Base-by-base conservation (phyloP, 495 filamentous ascomycete genomes). In the Elasticomyces elasticus region DNA sequence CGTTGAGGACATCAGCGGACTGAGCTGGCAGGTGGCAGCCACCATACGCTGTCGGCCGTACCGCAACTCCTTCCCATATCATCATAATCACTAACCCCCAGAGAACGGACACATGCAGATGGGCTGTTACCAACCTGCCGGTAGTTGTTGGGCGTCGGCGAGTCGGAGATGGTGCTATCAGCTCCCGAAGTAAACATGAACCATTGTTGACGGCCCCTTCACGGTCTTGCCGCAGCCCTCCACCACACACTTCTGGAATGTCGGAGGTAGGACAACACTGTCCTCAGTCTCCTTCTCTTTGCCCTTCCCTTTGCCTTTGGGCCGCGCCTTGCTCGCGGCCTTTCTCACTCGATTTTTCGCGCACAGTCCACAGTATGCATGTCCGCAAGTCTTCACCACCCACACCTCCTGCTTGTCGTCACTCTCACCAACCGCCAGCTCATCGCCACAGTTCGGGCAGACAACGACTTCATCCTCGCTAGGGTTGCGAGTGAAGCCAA, bases 331-430 rank as follows among this genome's bases (percentile, higher is more conserved):
- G 3, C 24, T 20, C n/a, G 49, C 25, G 1, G 49, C 52, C 35
- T 35, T 54, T n/a, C n/a, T n/a, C 35, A 17, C 24, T 0, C 83
- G 74, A 41, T 80, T 71, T 31, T 72, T 73, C 15, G 76, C 74
- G 59, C 84, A 88, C 53, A 77, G 75, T 38, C 84, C 84, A 64
- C 84, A 88, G 61, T 86, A 88, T 4, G 84, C 86, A 74, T 90
- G 86, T 51, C 86, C 86, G 67, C 86, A 90, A 52, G 70, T 68
- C 58, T 81, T 87, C 1, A 81, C 73, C 17, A 86, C 74, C 84
- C 86, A 89, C 28, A 88, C 81, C 54, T 85, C 77, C 63, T 79
- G 77, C 64, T 82, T 80, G 7, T 70, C 52, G 23, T 80, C 79
- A 40, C 76, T 70, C 37, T 20, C 76, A 75, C 26, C 68, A 19